These are phyloP conservation scores for Lactarius akahatsu DNA, from an alignment of 768 basidiomycete genomes.

Conservation along the genomic window DNA sequence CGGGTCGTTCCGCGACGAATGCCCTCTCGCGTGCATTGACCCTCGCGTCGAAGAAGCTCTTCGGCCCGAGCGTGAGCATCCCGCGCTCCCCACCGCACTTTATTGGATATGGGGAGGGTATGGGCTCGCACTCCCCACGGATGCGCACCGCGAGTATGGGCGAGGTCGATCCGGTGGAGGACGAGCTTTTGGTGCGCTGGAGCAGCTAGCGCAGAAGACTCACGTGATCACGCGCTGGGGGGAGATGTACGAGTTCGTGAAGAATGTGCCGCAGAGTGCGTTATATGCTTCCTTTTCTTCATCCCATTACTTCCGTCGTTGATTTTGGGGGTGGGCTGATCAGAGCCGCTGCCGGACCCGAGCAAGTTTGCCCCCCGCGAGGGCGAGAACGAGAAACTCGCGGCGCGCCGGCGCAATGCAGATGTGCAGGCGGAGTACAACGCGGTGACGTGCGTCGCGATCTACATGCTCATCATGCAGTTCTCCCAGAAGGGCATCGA, in stretches of 20 bases:
- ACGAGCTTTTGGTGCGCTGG: slow-evolving; percentile 75
- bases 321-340: slow-evolving; percentile 14
- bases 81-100: slow-evolving; percentile 36
- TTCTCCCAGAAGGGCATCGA: slow-evolving; percentile 94
- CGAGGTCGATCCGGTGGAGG: slow-evolving; percentile 64
- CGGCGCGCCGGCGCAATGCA: slow-evolving; percentile 64
- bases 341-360: slow-evolving; percentile 82
- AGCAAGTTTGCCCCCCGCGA: slow-evolving; percentile 67
- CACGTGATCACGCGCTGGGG: slow-evolving; percentile 91
- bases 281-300: slow-evolving; percentile 26
- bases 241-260: slow-evolving; percentile 87
- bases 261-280: slow-evolving; percentile 80
- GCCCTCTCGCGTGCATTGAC: slow-evolving; percentile 78
- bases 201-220: slow-evolving; percentile 95
- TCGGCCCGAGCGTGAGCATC: slow-evolving; percentile 52
- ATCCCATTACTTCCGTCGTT: slow-evolving; percentile 11
- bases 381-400: slow-evolving; percentile 71
- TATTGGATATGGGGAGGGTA: slow-evolving; percentile 31
- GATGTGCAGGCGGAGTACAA: slow-evolving; percentile 80
- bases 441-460: slow-evolving; percentile 81
- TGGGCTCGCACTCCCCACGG: slow-evolving; percentile 32
- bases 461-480: slow-evolving; percentile 89
- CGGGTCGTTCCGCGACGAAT: slow-evolving; percentile 65
- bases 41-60: slow-evolving; percentile 78
- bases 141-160: slow-evolving; percentile 39